phyloP scores from a whole-genome alignment of 441 rosid species.

The Corymbia citriodora region DNA sequence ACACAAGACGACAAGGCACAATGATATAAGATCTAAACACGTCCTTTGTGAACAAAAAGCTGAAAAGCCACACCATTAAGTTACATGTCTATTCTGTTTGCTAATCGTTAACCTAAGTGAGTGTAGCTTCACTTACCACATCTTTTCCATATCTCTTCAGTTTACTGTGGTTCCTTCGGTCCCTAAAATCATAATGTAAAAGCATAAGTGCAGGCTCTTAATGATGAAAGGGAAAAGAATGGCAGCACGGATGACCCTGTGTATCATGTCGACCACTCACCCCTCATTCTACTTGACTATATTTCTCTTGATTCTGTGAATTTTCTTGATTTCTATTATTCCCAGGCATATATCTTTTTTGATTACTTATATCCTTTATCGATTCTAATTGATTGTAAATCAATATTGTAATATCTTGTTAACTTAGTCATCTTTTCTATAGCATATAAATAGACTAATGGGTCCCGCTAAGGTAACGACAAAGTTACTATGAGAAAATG shows the following conservation, averaged over 20 bases:
- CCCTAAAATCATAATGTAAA: background rate
- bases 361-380: no score
- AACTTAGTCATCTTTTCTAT: background rate
- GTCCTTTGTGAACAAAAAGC: background rate
- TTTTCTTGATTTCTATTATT: no score
- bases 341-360: background rate
- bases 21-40: background rate
- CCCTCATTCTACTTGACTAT: no score
- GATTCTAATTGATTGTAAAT: background rate
- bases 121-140: background rate
- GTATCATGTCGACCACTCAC: constrained; percentile 32
- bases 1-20: background rate
- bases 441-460: background rate
- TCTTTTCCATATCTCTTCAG: background rate
- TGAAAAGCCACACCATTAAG: background rate
- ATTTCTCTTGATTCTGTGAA: background rate
- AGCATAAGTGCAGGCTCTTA: constrained; percentile 14
- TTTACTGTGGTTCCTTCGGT: background rate
- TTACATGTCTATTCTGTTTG: background rate
- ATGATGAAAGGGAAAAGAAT: constrained; percentile 3
- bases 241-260: constrained; percentile 14
- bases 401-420: background rate
- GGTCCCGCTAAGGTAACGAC: no score
- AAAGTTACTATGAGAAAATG: no score
- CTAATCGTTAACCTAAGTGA: background rate